Evolutionary conservation across 169 alveolate species (phyloP), one percentile per base, ranked within the genome.

Genomic region (Cryptosporidium ryanae): DNA sequence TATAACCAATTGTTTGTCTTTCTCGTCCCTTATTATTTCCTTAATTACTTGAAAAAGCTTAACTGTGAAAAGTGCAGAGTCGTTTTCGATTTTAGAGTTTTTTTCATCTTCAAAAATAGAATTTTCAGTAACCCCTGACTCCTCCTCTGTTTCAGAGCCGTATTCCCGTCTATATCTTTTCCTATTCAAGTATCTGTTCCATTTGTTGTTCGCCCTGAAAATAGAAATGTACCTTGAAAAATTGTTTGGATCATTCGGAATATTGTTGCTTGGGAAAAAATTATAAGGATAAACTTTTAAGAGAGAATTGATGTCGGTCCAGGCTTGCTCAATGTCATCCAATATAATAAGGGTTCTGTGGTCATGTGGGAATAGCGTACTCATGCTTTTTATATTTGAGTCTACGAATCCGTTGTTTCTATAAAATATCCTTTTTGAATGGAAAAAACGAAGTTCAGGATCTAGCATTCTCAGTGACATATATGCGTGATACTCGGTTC

Each of bases 401-500:
- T 57, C 71, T 46, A 43, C 59, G 38, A 76, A 76, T 5, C 87
- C 87, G 21, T 76, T 76, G 27, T 76, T 76, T 43, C 87, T 76
- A 44, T 76, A 76, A 61, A 76, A 76, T 34, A 76, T 59, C 63
- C 87, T 76, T 13, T 76, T 76, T 32, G 87, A 38, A 29, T 55
- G 54, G 46, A 76, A 76, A 61, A 76, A 76, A 23, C 87, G 87
- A 15, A 76, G 21, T 59, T 76, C 87, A 25, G 96, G 96, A 65
- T 94, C 96, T 55, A 94, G 66, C 32, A 94, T 84, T 65, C 84
- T 82, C 31, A 94, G 59, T 12, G 96, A 91, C 8, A 94, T 90
- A 50, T 82, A 82, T 15, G 96, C 96, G 76, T 94, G 96, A 31
- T 90, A 92, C 44, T 90, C 82, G 17, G 96, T 94, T 5, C 96